Percentiles rank a stretch among this genome's conserved stretches.
Conservation (phyloP, 2,329 filamentous ascomycete genomes). For the Aspergillus uvarum region DNA sequence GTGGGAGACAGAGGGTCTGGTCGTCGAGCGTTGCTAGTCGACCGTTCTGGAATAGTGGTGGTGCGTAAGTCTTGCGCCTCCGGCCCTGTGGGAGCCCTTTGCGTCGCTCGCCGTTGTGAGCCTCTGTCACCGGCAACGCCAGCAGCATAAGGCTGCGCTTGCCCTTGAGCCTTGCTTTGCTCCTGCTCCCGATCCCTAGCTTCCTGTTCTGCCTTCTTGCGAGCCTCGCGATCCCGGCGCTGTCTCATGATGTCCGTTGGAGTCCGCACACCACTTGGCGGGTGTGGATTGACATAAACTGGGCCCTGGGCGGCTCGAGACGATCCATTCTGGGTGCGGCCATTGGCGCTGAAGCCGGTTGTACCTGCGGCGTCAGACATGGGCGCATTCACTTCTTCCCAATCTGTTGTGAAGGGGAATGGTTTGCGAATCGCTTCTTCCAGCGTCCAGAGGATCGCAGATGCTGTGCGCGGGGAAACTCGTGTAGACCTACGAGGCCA, state of each 20-base stretch:
- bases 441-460: slow-evolving; percentile 86
- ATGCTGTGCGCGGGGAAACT: slow-evolving; percentile 80
- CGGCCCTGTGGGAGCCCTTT: slow-evolving; percentile 12
- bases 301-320: slow-evolving; percentile 53
- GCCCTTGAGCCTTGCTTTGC: slow-evolving; percentile 32
- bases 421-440: slow-evolving; percentile 86
- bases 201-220: slow-evolving; percentile 66
- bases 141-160: slow-evolving; percentile 45
- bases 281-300: slow-evolving; percentile 52
- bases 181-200: slow-evolving; percentile 56
- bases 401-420: slow-evolving; percentile 77
- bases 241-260: slow-evolving; percentile 91
- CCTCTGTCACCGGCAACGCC: slow-evolving; percentile 37
- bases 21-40: slow-evolving; percentile 15
- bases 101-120: slow-evolving; percentile 18
- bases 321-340: slow-evolving; percentile 58
- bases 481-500: slow-evolving; percentile 54
- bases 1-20: slow-evolving; percentile 19
- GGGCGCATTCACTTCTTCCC: slow-evolving; percentile 81
- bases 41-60: slow-evolving; percentile 9
- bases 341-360: slow-evolving; percentile 49
- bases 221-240: slow-evolving; percentile 72
- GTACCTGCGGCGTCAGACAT: slow-evolving; percentile 81
- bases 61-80: slow-evolving; percentile 15
- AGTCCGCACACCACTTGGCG: slow-evolving; percentile 67